These are phyloP conservation scores for Termitomyces titanicus DNA, from an alignment of 768 basidiomycete species.

Conservation along the genomic window DNA sequence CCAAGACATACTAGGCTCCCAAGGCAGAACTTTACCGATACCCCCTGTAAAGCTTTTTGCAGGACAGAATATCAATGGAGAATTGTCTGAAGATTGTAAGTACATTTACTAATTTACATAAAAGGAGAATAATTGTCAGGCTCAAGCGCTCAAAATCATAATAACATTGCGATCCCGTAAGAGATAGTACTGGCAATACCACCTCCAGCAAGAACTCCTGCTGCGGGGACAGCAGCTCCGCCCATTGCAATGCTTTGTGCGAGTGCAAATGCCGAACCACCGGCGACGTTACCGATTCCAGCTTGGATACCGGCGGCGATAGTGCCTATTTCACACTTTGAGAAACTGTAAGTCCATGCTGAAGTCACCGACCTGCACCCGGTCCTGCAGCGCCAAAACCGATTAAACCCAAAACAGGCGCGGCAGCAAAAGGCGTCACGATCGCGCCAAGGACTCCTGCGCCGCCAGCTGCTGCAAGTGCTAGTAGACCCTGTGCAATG, in stretches of 20 bases:
- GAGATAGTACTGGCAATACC: background rate
- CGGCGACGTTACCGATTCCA: background rate
- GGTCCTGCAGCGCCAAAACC: constrained; percentile 1
- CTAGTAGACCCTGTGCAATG: no score
- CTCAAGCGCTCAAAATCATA: no score
- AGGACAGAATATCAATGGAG: no score
- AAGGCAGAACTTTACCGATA: no score
- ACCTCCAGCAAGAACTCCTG: constrained; percentile 3
- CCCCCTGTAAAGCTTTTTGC: no score
- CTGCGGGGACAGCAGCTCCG: constrained; percentile 1
- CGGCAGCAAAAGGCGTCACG: background rate
- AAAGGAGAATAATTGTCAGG: no score
- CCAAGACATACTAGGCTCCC: no score
- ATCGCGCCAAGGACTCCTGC: background rate
- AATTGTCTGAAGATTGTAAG: no score
- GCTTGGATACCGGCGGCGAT: constrained; percentile 4
- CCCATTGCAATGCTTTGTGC: constrained; percentile 17
- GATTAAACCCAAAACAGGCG: background rate
- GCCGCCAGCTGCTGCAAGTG: background rate
- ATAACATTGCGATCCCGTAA: background rate
- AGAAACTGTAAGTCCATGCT: background rate
- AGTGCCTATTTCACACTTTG: background rate
- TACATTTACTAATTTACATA: no score
- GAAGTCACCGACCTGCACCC: background rate
- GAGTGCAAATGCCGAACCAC: constrained; percentile 11